Conservation (phyloP, 257 asterid species). For the Penstemon newberryi region DNA sequence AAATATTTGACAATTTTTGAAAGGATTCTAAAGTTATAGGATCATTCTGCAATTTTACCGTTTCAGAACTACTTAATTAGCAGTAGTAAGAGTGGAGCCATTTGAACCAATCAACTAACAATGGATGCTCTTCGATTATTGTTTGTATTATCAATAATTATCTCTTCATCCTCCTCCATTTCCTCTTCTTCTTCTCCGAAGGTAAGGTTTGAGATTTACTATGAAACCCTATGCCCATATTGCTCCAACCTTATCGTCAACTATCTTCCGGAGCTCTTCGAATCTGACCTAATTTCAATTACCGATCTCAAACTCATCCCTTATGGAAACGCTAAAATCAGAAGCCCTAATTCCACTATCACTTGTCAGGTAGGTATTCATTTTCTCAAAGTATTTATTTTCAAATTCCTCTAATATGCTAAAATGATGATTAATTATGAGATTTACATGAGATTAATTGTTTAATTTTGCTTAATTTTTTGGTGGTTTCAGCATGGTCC, state of each 20-base stretch:
- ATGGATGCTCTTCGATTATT: constrained; percentile 43
- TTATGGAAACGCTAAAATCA: constrained; percentile 58
- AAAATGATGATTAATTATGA: background rate
- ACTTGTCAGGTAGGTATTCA: constrained; percentile 44
- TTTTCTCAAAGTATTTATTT: background rate
- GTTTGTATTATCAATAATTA: constrained; percentile 27
- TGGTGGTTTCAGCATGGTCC: constrained; percentile 68
- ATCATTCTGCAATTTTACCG: too few species aligned
- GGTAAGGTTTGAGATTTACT: constrained; percentile 46
- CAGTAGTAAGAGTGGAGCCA: too few species aligned
- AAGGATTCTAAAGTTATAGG: too few species aligned
- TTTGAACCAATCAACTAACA: background rate
- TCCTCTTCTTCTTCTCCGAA: constrained; percentile 23
- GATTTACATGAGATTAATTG: background rate
- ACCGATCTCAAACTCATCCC: constrained; percentile 54
- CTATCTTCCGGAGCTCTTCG: constrained; percentile 39
- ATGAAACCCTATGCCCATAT: constrained; percentile 57
- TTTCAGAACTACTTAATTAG: too few species aligned
- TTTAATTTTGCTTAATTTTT: background rate
- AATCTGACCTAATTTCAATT: constrained; percentile 44
- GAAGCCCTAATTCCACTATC: constrained; percentile 33
- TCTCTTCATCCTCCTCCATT: constrained; percentile 29
- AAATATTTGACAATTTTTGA: too few species aligned
- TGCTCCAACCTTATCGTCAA: constrained; percentile 60
- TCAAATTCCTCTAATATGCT: background rate